Evolutionary conservation across 2,329 filamentous ascomycete species (phyloP).

Genomic region (Nannizziopsis barbatae): DNA sequence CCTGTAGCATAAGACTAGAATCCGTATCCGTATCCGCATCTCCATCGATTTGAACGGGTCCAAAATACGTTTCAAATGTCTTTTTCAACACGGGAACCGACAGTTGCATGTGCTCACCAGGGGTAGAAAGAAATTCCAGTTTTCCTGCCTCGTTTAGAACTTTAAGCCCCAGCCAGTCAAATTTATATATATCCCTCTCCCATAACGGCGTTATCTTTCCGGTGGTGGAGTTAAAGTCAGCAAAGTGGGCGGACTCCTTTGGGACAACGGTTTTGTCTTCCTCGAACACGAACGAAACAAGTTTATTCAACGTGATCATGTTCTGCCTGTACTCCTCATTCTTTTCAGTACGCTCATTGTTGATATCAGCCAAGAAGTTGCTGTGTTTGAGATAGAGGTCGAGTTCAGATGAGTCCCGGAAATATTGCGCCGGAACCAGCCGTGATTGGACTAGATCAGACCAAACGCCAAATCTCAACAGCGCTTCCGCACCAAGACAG

Average conservation of each 20-base stretch:
- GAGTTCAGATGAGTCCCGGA: conserved; percentile 58
- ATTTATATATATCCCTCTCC: conserved; percentile 62
- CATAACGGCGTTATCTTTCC: conserved; percentile 54
- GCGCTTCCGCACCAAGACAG: conserved; percentile 66
- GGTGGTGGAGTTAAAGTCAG: conserved; percentile 62
- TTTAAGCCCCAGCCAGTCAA: conserved; percentile 88
- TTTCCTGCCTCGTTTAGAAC: conserved; percentile 66
- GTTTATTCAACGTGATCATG: conserved; percentile 57
- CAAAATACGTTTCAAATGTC: conserved; percentile 48
- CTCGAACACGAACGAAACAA: conserved; percentile 83
- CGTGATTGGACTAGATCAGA: conserved; percentile 61
- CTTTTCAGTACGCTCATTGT: conserved; percentile 74
- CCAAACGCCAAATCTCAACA: conserved; percentile 75
- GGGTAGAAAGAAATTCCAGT: conserved; percentile 59
- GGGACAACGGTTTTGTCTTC: conserved; percentile 78
- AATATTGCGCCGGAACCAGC: conserved; percentile 92
- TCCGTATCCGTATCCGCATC: not conserved
- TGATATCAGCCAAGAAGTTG: conserved; percentile 89
- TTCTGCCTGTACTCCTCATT: conserved; percentile 63
- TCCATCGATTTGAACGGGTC: conserved; percentile 6
- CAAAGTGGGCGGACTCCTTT: conserved; percentile 85
- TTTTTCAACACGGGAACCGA: conserved; percentile 53
- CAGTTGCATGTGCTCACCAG: conserved; percentile 77
- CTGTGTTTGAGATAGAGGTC: conserved; percentile 65
- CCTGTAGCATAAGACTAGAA: not conserved